Conservation (phyloP, 805 yeast species). For the Candida insectalens region DNA sequence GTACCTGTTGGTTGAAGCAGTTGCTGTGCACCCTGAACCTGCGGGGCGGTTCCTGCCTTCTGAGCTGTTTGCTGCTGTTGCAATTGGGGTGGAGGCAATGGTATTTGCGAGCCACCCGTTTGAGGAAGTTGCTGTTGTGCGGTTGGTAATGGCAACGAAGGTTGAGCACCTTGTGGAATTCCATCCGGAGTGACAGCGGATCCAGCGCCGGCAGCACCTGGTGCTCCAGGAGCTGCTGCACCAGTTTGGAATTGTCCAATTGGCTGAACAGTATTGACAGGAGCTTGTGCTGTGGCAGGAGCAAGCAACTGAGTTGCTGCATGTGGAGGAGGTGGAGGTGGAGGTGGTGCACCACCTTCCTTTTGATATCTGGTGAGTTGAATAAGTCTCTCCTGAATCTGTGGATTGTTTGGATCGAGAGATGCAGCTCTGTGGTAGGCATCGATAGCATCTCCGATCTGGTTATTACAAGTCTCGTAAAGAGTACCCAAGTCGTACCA, state of each 20-base stretch:
- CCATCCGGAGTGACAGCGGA: not conserved
- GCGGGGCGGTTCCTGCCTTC: no score
- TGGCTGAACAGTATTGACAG: no score
- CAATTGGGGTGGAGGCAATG: conserved; percentile 1
- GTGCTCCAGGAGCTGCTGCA: not conserved
- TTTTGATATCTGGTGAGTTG: conserved; percentile 68
- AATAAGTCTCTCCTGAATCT: conserved; percentile 85
- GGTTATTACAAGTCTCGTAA: conserved; percentile 96
- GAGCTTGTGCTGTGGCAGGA: not conserved
- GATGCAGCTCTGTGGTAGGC: conserved; percentile 96
- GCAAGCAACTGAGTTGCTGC: conserved; percentile 1
- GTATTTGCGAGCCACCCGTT: not conserved
- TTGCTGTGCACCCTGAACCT: not conserved
- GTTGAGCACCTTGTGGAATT: not conserved
- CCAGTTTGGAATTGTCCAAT: not conserved
- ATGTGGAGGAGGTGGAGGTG: conserved; percentile 27
- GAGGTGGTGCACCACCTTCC: conserved; percentile 50
- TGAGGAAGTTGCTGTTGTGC: conserved; percentile 3
- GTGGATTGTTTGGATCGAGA: conserved; percentile 89
- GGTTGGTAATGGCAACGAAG: conserved; percentile 1
- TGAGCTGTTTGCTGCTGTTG: not conserved
- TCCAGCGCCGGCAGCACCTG: not conserved
- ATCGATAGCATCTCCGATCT: conserved; percentile 87
- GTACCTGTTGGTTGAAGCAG: not conserved
- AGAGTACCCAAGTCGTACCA: conserved; percentile 98